Percentiles rank a stretch among this genome's conserved stretches.
Evolutionary conservation across 345 rosid species (phyloP).

Genomic region (Zanthoxylum bungeanum): DNA sequence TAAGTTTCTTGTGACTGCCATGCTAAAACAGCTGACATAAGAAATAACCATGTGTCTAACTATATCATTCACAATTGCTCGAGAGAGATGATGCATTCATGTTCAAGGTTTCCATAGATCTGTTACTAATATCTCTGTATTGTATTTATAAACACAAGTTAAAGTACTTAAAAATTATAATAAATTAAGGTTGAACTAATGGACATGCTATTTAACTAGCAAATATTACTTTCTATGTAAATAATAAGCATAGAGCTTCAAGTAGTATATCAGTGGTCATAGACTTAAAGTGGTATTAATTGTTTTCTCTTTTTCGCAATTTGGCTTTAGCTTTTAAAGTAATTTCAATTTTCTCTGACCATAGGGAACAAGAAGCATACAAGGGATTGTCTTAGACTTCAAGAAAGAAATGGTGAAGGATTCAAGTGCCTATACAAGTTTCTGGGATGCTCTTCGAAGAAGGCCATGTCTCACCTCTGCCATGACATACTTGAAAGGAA

Average conservation of each 20-base stretch:
- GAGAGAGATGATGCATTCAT: neutral
- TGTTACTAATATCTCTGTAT: no score
- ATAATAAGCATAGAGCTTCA: neutral
- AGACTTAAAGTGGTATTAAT: neutral
- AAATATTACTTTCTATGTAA: neutral
- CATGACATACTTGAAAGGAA: constrained; percentile 19
- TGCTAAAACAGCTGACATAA: neutral
- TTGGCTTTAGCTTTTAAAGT: neutral
- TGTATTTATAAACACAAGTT: neutral
- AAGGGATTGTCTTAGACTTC: constrained; percentile 45
- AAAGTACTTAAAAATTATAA: neutral
- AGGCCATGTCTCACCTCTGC: constrained; percentile 7
- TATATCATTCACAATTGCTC: neutral
- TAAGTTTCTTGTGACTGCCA: neutral
- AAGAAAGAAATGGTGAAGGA: constrained; percentile 15
- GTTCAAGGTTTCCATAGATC: neutral
- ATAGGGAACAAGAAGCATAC: constrained; percentile 45
- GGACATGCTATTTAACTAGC: neutral
- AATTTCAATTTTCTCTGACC: neutral
- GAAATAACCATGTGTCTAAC: neutral
- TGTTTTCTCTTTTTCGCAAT: neutral
- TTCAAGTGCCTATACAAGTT: constrained; percentile 3
- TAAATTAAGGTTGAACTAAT: neutral
- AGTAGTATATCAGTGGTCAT: neutral
- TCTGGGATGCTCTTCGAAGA: constrained; percentile 1